Conservation (phyloP, 495 filamentous ascomycete genomes). For the Hypomontagnella monticulosa region DNA sequence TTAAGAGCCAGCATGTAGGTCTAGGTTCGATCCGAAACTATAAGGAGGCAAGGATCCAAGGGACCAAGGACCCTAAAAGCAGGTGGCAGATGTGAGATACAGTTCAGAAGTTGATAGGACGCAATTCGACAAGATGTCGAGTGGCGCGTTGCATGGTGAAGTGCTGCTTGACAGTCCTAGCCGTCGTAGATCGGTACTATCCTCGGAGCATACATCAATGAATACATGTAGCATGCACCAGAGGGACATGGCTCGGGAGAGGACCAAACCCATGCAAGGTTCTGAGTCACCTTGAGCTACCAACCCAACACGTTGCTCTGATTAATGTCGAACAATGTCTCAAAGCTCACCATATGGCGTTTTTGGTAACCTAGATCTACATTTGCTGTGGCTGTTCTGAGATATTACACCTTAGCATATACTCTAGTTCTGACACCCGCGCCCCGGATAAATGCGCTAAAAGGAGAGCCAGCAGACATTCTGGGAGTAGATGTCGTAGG, state of each 20-base stretch:
- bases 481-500: constrained; percentile 7
- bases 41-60: constrained; percentile 8
- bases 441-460: constrained; percentile 37
- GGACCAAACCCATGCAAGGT: constrained; percentile 12
- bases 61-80: constrained; percentile 2
- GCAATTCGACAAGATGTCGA: constrained; percentile 24
- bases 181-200: constrained; percentile 22
- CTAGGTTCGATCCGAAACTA: constrained; percentile 38
- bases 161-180: constrained; percentile 15
- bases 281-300: constrained; percentile 20
- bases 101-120: constrained; percentile 1
- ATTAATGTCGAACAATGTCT: constrained; percentile 34
- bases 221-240: neutral
- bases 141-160: constrained; percentile 30
- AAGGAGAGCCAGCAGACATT: constrained; percentile 8
- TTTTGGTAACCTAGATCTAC: constrained; percentile 16
- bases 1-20: constrained; percentile 23
- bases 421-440: neutral
- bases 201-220: constrained; percentile 21
- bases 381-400: constrained; percentile 13
- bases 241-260: constrained; percentile 23
- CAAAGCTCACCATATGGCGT: constrained; percentile 16
- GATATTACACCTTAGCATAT: constrained; percentile 4
- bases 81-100: constrained; percentile 14
- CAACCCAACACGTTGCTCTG: constrained; percentile 15